Conservation (phyloP, 768 basidiomycete genomes). For the Russula vinacea region DNA sequence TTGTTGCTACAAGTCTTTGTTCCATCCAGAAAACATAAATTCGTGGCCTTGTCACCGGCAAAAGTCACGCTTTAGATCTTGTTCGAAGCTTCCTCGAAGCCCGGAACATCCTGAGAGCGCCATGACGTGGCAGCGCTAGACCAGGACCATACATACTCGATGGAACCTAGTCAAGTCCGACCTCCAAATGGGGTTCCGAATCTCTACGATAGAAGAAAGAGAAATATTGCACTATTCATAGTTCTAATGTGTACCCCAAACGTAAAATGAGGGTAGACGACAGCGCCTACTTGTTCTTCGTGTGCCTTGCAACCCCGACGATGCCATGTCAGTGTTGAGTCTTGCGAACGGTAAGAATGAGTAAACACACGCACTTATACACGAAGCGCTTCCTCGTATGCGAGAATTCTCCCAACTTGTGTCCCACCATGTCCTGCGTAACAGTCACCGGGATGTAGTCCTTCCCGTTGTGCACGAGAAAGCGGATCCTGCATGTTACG, state of each 20-base stretch:
- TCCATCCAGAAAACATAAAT: background rate
- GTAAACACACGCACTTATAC: conserved; percentile 63
- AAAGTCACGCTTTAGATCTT: background rate
- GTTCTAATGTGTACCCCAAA: background rate
- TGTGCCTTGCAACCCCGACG: conserved; percentile 35
- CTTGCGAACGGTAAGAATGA: background rate
- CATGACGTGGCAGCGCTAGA: conserved; percentile 4
- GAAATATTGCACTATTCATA: background rate
- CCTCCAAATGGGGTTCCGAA: background rate
- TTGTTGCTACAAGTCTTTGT: background rate
- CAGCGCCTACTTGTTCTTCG: conserved; percentile 42
- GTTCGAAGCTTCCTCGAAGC: background rate
- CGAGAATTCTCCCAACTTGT: conserved; percentile 95
- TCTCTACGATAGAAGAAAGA: background rate
- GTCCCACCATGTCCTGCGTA: conserved; percentile 97
- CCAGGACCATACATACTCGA: background rate
- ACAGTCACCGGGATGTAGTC: conserved; percentile 81
- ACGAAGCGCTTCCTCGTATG: conserved; percentile 84
- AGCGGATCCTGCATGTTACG: conserved; percentile 58
- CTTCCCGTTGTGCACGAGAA: conserved; percentile 93
- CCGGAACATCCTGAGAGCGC: background rate
- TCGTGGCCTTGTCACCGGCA: background rate
- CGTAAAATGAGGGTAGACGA: background rate
- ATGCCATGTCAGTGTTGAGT: background rate
- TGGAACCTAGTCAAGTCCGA: background rate